Conservation (phyloP, 345 rosid genomes). For the Eutrema heterophyllum region DNA sequence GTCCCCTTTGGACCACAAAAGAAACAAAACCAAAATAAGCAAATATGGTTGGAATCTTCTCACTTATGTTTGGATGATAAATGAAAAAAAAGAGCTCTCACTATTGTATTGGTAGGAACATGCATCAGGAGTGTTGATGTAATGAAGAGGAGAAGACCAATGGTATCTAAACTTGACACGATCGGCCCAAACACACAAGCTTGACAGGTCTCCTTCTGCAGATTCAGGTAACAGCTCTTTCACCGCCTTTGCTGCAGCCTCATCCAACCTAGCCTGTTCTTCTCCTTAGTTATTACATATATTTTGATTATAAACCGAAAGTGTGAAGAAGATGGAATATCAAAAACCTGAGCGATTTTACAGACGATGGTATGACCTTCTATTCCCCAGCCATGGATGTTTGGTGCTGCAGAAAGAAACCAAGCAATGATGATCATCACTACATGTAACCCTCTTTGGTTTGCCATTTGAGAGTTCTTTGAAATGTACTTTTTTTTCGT, state of each 20-base stretch:
- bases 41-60: not conserved
- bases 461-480: conserved; percentile 9
- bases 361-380: conserved; percentile 72
- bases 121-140: conserved; percentile 64
- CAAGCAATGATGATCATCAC: conserved; percentile 12
- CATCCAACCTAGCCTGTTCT: conserved; percentile 52
- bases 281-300: not conserved
- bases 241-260: conserved; percentile 50
- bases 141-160: conserved; percentile 79
- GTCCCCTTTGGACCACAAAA: conserved; percentile 50
- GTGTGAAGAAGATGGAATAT: not conserved
- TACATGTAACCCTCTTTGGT: conserved; percentile 7
- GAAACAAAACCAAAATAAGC: not conserved
- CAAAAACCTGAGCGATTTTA: conserved; percentile 64
- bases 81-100: conserved; percentile 23
- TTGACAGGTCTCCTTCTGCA: conserved; percentile 58
- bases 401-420: conserved; percentile 21
- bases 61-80: not conserved
- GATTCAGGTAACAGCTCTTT: conserved; percentile 51
- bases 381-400: conserved; percentile 49
- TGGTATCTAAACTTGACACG: conserved; percentile 55
- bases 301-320: not conserved
- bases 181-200: conserved; percentile 75
- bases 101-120: conserved; percentile 58
- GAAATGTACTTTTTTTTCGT: not conserved